Evolutionary conservation across 2,329 filamentous ascomycete genomes (phyloP), one percentile per base, ranked within the genome.

Genomic region (Chaetomiaceae sp.): DNA sequence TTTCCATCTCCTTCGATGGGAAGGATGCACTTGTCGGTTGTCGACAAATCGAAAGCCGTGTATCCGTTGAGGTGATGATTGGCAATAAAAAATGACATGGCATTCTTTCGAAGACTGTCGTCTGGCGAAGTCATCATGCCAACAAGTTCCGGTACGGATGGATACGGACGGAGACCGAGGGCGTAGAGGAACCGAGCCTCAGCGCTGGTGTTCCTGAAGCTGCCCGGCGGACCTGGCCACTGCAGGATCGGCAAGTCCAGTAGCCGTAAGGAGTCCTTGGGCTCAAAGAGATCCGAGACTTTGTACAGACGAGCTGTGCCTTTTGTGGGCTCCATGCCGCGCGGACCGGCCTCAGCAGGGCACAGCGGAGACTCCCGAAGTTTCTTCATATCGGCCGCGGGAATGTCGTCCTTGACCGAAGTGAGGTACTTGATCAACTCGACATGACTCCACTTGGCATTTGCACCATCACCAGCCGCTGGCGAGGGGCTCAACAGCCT

Each of bases 381-480:
- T 59, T 84, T 86, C 54, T 79, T 81, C 45, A 96, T 76, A 62
- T 98, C 93, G 40, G 83, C 83, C 9, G 69, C 65, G 0, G 93
- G 93, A 49, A 98, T 96, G 56, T 98, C 93, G 42, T 86, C 79
- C 50, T 80, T 81, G 22, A 98, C 93, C 8, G 90, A 95, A 10
- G 91, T 81, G 35, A 98, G 77, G 58, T 98, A 98, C 58, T 89
- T 91, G 65, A 98, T 89, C 20, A 98, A 73, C 62, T 98, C 91
- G 50, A 95, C 82, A 62, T 97, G 91, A 48, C 88, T 96, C 87
- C 88, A 95, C 63, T 83, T 82, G 50, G 75, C 76, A 18, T 70
- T 67, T 18, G 71, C 72, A 30, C 66, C 67, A 20, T 76, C 75
- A n/a, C 72, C 70, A 9, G 64, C 65, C 12, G 74, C 69, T 0